Base-by-base conservation (phyloP, 2,329 filamentous ascomycete genomes). In the Ramularia endophylla region DNA sequence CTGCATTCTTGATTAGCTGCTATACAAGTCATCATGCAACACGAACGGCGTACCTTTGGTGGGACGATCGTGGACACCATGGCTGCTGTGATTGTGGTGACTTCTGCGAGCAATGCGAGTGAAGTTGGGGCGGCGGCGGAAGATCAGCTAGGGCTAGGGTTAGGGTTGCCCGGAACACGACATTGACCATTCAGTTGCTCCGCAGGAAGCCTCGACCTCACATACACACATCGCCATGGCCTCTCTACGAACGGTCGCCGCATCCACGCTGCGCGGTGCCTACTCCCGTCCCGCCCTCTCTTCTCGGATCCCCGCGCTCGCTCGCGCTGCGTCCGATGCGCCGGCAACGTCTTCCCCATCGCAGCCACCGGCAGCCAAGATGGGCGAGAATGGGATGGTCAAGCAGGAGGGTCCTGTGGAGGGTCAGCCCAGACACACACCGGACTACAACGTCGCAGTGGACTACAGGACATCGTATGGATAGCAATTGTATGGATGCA, bases 381-480 rank as follows among this genome's bases (percentile, higher is more conserved):
- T 19, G 27, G 44, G 37, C 19, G 41, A 48, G 45, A 50, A 48
- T 45, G 70, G 69, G 16, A 60, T 77, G 63, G 71, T 75, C 53
- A 69, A 67, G 45, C 61, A 73, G 52, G 67, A 79, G 51, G 63
- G 59, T 16, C 64, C 75, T 27, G 60, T 65, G 9, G 67, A 75
- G 56, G 72, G 68, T 46, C 67, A 71, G 59, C 64, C 73, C 52
- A 73, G 71, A 53, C 86, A 92, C 64, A 75, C 85, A 56, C 87
- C 87, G 47, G 83, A 95, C 63, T 95, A 94, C 65, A 75, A 77
- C 52, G 83, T 83, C 31, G 81, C 81, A 37, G 75, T 85, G 56
- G 90, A 97, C 68, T 89, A 88, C 68, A 85, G 85, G 50, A 94
- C 87, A 52, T 95, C 89, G 89, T 95, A 77, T 63, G 83, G 37